Conservation (phyloP, 2,329 filamentous ascomycete genomes). For the Nothopassalora personata region DNA sequence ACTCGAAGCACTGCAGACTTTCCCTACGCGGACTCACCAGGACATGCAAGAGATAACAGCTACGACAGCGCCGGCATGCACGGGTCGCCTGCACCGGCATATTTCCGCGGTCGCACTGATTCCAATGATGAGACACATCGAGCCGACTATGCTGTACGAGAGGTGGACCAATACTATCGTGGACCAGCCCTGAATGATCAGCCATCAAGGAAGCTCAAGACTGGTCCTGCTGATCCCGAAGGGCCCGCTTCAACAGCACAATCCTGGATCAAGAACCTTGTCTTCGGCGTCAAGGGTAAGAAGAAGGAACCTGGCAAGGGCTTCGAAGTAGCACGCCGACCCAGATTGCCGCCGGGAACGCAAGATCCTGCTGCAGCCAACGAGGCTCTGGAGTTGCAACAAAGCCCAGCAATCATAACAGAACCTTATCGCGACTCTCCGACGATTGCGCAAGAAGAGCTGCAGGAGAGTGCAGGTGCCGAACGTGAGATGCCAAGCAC, state of each 20-base stretch:
- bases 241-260: conserved; percentile 83
- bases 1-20: conserved; percentile 34
- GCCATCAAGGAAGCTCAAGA: conserved; percentile 79
- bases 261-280: conserved; percentile 75
- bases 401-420: conserved; percentile 29
- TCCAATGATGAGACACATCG: conserved; percentile 45
- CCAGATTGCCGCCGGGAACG: conserved; percentile 70
- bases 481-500: conserved; percentile 10
- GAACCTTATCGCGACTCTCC: conserved; percentile 31
- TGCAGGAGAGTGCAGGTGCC: conserved; percentile 17
- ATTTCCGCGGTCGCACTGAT: conserved; percentile 49
- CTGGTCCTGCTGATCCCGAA: conserved; percentile 89
- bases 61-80: conserved; percentile 36
- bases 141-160: conserved; percentile 85
- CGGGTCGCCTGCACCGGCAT: conserved; percentile 49
- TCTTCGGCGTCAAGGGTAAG: conserved; percentile 51
- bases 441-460: conserved; percentile 12
- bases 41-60: conserved; percentile 26
- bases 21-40: conserved; percentile 41
- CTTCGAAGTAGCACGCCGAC: conserved; percentile 91
- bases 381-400: conserved; percentile 32
- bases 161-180: conserved; percentile 95
- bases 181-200: conserved; percentile 79
- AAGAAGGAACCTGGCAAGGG: conserved; percentile 88
- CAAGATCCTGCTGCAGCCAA: conserved; percentile 58